phyloP scores from a whole-genome alignment of 257 asterid species.

The Thymus quinquecostatus region DNA sequence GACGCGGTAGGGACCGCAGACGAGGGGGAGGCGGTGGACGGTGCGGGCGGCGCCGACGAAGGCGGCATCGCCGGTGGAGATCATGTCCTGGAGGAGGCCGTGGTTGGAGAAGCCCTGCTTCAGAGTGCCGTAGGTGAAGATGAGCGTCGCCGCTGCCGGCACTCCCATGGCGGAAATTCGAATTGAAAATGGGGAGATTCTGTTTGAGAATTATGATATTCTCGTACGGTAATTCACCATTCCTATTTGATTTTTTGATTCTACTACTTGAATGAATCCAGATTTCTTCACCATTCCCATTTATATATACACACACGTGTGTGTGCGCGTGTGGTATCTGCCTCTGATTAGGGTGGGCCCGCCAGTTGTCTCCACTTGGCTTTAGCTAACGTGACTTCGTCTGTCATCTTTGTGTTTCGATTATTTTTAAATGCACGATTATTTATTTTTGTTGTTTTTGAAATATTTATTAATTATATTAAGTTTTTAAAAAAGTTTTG shows the following conservation, averaged over 20 bases:
- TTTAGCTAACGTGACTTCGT: too few species aligned
- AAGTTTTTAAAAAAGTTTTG: too few species aligned
- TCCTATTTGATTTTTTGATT: neutral
- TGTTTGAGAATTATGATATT: neutral
- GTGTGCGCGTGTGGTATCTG: neutral
- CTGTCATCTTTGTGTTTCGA: too few species aligned
- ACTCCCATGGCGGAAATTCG: conserved; percentile 28
- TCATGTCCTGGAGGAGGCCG: conserved; percentile 57
- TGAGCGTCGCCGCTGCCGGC: conserved; percentile 33
- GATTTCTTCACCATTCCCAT: neutral
- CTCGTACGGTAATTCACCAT: conserved; percentile 4
- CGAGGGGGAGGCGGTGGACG: conserved; percentile 58
- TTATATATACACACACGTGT: neutral
- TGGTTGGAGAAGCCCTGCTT: conserved; percentile 84
- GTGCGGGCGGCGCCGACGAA: conserved; percentile 60
- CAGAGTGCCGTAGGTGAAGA: conserved; percentile 85
- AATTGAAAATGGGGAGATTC: neutral
- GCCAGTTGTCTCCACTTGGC: too few species aligned
- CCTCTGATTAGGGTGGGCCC: neutral
- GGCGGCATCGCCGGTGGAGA: conserved; percentile 68
- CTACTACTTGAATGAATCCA: neutral
- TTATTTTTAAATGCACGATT: too few species aligned
- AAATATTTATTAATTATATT: too few species aligned
- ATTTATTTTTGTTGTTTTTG: too few species aligned
- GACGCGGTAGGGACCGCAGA: conserved; percentile 82